phyloP scores from a whole-genome alignment of 2,329 filamentous ascomycete species.

The Fusarium luffae region DNA sequence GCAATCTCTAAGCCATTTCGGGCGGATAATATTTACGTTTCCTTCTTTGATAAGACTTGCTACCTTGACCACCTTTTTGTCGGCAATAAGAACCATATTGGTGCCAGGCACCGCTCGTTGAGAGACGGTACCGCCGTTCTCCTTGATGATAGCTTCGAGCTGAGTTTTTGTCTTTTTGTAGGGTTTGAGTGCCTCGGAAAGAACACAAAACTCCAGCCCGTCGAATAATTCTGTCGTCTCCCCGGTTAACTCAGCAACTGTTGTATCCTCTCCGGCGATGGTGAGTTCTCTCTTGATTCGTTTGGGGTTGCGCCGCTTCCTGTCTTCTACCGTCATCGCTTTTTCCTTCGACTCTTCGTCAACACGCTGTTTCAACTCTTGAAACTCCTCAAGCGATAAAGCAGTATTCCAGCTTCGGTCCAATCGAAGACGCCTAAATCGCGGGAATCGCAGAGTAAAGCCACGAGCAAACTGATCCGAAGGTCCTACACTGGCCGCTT shows the following conservation, averaged over 20 bases:
- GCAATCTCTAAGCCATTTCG: conserved; percentile 87
- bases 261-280: conserved; percentile 75
- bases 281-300: conserved; percentile 75
- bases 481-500: conserved; percentile 80
- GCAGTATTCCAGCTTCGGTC: conserved; percentile 88
- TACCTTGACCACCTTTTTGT: conserved; percentile 83
- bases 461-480: conserved; percentile 83
- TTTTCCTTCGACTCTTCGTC: conserved; percentile 79
- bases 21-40: conserved; percentile 77
- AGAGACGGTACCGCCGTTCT: conserved; percentile 81
- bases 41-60: conserved; percentile 82
- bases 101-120: conserved; percentile 74
- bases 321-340: conserved; percentile 80
- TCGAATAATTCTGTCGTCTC: conserved; percentile 75
- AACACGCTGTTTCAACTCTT: conserved; percentile 73
- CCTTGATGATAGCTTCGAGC: conserved; percentile 83
- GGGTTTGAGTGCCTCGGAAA: conserved; percentile 79
- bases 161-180: conserved; percentile 80
- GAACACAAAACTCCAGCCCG: conserved; percentile 82
- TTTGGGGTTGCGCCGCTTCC: conserved; percentile 64
- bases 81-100: conserved; percentile 78
- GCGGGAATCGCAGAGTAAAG: conserved; percentile 87
- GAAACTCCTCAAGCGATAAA: conserved; percentile 81
- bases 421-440: conserved; percentile 83
- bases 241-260: conserved; percentile 60